Conservation (phyloP, 2,329 filamentous ascomycete species). For the Talaromyces verruculosus region DNA sequence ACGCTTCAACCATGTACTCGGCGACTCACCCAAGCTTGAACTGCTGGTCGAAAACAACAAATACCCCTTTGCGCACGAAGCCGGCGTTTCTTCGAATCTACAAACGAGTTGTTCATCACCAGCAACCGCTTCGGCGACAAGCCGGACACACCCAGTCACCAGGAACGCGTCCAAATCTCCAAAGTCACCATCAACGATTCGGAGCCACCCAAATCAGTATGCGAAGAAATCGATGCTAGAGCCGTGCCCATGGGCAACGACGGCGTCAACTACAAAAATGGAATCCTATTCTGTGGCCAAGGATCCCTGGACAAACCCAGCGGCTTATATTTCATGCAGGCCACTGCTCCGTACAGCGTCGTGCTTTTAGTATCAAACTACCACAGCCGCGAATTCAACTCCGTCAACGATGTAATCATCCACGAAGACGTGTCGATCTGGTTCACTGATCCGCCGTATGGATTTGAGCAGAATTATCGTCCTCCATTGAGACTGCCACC, state of each 20-base stretch:
- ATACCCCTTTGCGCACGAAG: neutral
- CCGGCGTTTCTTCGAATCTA: neutral
- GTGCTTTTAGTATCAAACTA: conserved; percentile 26
- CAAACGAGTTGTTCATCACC: neutral
- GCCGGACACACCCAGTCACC: neutral
- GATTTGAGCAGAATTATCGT: conserved; percentile 35
- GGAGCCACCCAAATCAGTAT: neutral
- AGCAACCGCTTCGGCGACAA: neutral
- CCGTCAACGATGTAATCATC: conserved; percentile 42
- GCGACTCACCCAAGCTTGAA: neutral
- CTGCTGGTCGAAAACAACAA: neutral
- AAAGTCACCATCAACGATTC: neutral
- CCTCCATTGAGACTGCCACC: conserved; percentile 25
- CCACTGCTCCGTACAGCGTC: conserved; percentile 6
- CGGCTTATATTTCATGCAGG: neutral
- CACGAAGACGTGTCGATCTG: conserved; percentile 38
- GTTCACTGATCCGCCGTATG: conserved; percentile 44
- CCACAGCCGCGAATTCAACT: conserved; percentile 40
- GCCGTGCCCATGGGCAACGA: neutral
- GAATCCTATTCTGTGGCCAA: neutral
- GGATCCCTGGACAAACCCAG: neutral
- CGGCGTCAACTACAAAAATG: neutral
- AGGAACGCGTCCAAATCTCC: neutral
- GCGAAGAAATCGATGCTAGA: neutral
- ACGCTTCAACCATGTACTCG: neutral